Base-by-base conservation (phyloP, 257 asterid species). In the Schizonepeta tenuifolia region DNA sequence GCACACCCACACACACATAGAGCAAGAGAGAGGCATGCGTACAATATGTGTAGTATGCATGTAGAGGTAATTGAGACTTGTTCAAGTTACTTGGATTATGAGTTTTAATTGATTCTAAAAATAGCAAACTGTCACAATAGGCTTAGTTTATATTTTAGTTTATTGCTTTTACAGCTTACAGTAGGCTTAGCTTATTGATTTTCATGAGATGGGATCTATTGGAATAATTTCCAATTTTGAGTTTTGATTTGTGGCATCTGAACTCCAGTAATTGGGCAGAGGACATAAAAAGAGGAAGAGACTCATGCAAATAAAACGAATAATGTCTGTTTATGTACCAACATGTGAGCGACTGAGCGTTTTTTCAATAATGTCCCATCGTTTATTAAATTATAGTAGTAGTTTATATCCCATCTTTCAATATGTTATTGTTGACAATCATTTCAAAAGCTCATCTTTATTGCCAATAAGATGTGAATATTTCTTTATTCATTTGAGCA, bases 401-500 rank as follows among this genome's bases (percentile, higher is more conserved):
- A 31, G 3, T 31, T 31, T 4, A 31, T 31, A 31, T 31, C 36
- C 36, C 5, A 31, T 31, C 36, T 31, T 31, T 31, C 36, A 31
- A 4, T 31, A 31, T 31, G 57, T n/a, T n/a, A n/a, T n/a, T n/a
- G n/a, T 9, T 51, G 8, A 18, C 7, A 3, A 51, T 15, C 0
- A n/a, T 36, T 36, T 36, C 9, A 36, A 36, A 1, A 36, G 40
- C 40, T 4, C 9, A 7, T 36, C 6, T 36, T 36, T 36, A 8
- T 8, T 35, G 8, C 38, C 0, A 36, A 7, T 36, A 36, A 36
- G 9, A 36, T 36, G 40, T 36, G 40, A 36, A 7, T 1, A 14
- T 15, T 46, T 46, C 11, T 61, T 14, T 71, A 38, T 74, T 65
- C 36, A 43, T 38, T 57, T 69, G 24, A 55, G 62, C 83, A 92